Conservation (phyloP, 2,329 filamentous ascomycete species). For the Botrytis squamosa region DNA sequence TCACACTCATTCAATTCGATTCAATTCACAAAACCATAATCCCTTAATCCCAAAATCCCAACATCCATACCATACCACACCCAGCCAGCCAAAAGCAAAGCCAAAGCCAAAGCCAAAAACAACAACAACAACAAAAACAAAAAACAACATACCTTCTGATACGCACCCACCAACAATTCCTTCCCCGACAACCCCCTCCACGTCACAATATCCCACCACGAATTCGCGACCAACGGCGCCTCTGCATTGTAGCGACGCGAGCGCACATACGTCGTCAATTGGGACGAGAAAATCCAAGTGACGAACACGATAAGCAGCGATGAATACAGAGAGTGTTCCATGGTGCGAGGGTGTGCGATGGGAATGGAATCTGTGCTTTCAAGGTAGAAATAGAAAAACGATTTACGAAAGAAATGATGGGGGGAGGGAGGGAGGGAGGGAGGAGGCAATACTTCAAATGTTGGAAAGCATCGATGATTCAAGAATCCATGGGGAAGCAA, state of each 20-base stretch:
- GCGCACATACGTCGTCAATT: neutral
- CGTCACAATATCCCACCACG: neutral
- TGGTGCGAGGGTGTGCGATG: neutral
- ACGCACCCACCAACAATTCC: slow-evolving; percentile 5
- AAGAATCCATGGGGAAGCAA: neutral
- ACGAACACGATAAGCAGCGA: neutral
- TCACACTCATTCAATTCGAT: neutral
- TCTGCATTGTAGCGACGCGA: neutral
- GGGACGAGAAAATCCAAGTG: neutral
- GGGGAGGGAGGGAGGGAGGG: too few species aligned
- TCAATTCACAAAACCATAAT: neutral
- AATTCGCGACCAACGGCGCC: slow-evolving; percentile 3
- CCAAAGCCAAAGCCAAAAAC: neutral
- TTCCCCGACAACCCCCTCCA: neutral
- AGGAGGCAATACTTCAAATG: neutral
- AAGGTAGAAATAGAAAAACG: neutral
- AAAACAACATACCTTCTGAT: slow-evolving; percentile 7
- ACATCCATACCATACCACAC: neutral
- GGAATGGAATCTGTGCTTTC: neutral
- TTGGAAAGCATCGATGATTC: neutral
- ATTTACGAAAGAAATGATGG: neutral
- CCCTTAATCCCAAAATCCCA: neutral
- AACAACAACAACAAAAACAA: neutral
- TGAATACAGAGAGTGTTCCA: slow-evolving; percentile 11
- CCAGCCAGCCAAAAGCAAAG: neutral